Conservation (phyloP, 768 basidiomycete species). For the Calocybe cyanea region DNA sequence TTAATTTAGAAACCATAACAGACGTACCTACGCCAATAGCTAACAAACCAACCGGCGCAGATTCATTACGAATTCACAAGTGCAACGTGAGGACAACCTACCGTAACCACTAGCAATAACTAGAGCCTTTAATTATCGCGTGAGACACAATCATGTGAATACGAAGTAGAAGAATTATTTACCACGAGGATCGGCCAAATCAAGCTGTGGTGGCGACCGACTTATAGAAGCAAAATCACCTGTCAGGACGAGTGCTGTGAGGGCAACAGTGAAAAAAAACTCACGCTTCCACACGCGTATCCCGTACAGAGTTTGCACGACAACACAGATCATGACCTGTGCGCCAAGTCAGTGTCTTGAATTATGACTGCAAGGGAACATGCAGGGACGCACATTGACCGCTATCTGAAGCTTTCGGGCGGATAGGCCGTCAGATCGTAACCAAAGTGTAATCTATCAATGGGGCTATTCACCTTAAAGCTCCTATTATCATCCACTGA, state of each 20-base stretch:
- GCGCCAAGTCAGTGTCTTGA: background rate
- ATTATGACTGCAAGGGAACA: background rate
- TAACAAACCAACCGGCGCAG: background rate
- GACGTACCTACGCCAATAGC: conserved; percentile 18
- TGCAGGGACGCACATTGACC: conserved; percentile 17
- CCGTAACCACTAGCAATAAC: conserved; percentile 18
- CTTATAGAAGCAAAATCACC: conserved; percentile 6
- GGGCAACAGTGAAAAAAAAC: conserved; percentile 1
- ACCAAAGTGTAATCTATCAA: too few relatives aligned
- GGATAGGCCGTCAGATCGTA: too few relatives aligned
- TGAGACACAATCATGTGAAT: conserved; percentile 2
- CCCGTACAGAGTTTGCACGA: conserved; percentile 27
- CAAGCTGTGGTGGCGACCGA: conserved; percentile 16
- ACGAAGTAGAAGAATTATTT: background rate
- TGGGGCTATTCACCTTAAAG: too few relatives aligned
- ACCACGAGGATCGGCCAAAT: conserved; percentile 19
- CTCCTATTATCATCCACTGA: background rate
- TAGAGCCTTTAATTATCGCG: conserved; percentile 5
- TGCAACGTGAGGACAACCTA: conserved; percentile 2
- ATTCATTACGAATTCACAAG: background rate
- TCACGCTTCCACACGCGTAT: conserved; percentile 27
- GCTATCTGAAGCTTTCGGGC: conserved; percentile 18
- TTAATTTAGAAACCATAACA: background rate
- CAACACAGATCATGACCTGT: conserved; percentile 23
- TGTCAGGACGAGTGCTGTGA: background rate